Percentiles rank a stretch among this genome's conserved stretches.
Evolutionary conservation across 371 early-diverging fungal genomes (phyloP).

Genomic region (Cokeromyces recurvatus): DNA sequence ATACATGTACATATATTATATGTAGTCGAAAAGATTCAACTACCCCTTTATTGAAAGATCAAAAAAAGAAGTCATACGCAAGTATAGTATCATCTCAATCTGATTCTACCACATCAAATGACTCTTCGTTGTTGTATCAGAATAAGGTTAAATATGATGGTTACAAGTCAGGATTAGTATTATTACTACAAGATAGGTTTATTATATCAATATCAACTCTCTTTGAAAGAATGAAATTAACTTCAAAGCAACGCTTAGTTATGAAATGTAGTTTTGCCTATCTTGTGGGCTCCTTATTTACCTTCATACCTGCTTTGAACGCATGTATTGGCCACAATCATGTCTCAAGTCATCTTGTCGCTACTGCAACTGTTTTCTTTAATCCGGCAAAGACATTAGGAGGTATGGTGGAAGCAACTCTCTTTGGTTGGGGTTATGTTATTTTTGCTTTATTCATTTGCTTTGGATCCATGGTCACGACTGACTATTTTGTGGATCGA

Average conservation of each 20-base stretch:
- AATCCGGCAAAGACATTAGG: constrained; percentile 64
- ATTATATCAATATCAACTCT: too few relatives aligned
- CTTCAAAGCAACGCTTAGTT: constrained; percentile 34
- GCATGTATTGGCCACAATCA: constrained; percentile 31
- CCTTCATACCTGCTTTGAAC: constrained; percentile 53
- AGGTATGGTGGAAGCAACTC: constrained; percentile 59
- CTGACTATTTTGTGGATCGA: constrained; percentile 48
- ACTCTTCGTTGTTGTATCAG: too few relatives aligned
- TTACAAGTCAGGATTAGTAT: too few relatives aligned
- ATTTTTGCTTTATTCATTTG: constrained; percentile 40
- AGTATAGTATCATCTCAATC: constrained; percentile 1
- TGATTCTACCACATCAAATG: constrained; percentile 13
- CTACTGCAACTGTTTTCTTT: constrained; percentile 59
- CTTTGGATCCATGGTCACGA: constrained; percentile 46
- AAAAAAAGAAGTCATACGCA: constrained; percentile 17
- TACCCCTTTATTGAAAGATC: constrained; percentile 10
- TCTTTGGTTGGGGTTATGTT: constrained; percentile 46
- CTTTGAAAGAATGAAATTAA: constrained; percentile 18
- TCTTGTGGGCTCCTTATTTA: constrained; percentile 52
- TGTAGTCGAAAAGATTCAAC: not conserved
- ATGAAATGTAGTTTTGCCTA: constrained; percentile 62
- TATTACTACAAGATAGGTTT: too few relatives aligned
- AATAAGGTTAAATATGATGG: too few relatives aligned
- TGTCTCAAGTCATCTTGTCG: constrained; percentile 51
- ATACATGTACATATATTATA: not conserved